phyloP scores from a whole-genome alignment of 2,329 filamentous ascomycete species.

The Fusarium sp. region DNA sequence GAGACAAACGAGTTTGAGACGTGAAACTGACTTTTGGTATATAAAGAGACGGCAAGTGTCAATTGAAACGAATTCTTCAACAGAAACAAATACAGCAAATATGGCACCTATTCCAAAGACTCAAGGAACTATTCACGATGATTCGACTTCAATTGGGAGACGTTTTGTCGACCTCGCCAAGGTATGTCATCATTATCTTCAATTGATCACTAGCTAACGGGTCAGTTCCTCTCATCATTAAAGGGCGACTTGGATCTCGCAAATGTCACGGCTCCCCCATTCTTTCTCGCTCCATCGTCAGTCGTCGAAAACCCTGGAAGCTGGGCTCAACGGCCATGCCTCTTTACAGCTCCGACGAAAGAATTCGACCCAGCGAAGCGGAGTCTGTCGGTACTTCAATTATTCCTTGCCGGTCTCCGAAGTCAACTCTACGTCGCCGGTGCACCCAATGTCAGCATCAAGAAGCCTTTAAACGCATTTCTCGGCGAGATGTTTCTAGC shows the following conservation, averaged over 20 bases:
- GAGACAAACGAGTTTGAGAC: background rate
- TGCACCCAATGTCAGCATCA: slow-evolving; percentile 60
- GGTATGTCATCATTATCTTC: background rate
- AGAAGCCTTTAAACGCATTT: slow-evolving; percentile 66
- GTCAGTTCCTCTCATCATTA: slow-evolving; percentile 44
- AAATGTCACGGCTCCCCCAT: slow-evolving; percentile 64
- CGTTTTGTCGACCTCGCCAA: slow-evolving; percentile 34
- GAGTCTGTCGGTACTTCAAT: slow-evolving; percentile 59
- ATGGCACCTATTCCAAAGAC: slow-evolving; percentile 26
- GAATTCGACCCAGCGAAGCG: slow-evolving; percentile 58
- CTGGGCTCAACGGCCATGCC: slow-evolving; percentile 61
- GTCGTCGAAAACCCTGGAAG: slow-evolving; percentile 64
- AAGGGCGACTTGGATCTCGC: slow-evolving; percentile 60
- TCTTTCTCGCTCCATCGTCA: slow-evolving; percentile 61
- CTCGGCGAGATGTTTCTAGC: slow-evolving; percentile 63
- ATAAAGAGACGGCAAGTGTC: background rate
- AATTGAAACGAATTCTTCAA: background rate
- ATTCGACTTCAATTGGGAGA: slow-evolving; percentile 31
- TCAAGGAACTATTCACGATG: slow-evolving; percentile 25
- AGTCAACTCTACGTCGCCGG: slow-evolving; percentile 62
- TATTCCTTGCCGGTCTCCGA: slow-evolving; percentile 60
- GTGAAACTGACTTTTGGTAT: background rate
- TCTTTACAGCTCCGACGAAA: slow-evolving; percentile 61
- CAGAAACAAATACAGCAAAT: background rate
- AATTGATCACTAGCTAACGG: background rate